Evolutionary conservation across 2,329 filamentous ascomycete genomes (phyloP), one percentile per base, ranked within the genome.

Genomic region (Ustulina deusta): DNA sequence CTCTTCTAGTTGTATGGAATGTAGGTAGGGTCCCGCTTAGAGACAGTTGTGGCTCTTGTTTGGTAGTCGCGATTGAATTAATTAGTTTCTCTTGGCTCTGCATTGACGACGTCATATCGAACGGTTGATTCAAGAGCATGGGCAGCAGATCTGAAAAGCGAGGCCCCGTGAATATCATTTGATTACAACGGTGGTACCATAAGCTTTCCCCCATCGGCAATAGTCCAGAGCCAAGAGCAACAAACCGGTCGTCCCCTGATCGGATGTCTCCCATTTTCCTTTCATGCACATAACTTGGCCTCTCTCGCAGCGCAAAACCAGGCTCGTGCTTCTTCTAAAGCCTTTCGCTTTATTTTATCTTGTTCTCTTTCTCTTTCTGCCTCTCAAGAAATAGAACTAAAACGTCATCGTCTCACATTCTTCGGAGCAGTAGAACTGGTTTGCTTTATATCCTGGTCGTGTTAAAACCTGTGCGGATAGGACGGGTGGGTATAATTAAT

Each of bases 111-210:
- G 49, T 36, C 44, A 42, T 36, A 56, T 27, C 15, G 15, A 6
- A 27, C 22, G 9, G 2, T 40, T 6, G 11, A n/a, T 13, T 17
- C 3, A 27, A 6, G 22, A 49, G n/a, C n/a, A 49, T 34, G 7
- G 34, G 25, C n/a, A 9, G 10, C 6, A 56, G 17, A 17, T 40
- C 17, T 5, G 10, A 49, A 13, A 56, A 38, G 38, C 20, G 13
- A 32, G 22, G 29, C 29, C 22, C 25, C 2, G 57, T 57, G 34
- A 9, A 66, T 52, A 66, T 66, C 63, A 66, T 62, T 5, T 61
- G 52, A 66, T 66, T 66, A 66, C 52, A 46, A 63, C 22, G 48
- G 64, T 66, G 59, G 64, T 66, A 66, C 63, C 64, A 63, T 66
- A 58, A 62, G 44, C 34, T 51, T n/a, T 44, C 46, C 34, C 46